These are phyloP conservation scores for Lepidium sativum DNA, from an alignment of 345 rosid genomes.

Conservation along the genomic window DNA sequence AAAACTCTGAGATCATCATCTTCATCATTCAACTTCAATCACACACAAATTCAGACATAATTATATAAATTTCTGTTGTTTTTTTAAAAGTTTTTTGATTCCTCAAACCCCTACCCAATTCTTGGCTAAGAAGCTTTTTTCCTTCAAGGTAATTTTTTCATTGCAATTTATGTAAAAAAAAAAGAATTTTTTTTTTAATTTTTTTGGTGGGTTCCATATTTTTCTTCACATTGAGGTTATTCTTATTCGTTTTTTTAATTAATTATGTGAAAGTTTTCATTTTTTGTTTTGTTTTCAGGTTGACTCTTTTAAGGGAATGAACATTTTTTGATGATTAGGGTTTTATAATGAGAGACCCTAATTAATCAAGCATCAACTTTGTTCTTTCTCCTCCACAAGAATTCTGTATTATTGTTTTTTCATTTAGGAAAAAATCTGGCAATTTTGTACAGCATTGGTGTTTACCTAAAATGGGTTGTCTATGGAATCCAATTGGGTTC, in stretches of 20 bases:
- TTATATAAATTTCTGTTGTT: neutral
- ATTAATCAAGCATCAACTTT: slow-evolving; percentile 27
- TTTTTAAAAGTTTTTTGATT: slow-evolving; percentile 15
- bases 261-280: neutral
- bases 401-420: slow-evolving; percentile 9
- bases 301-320: slow-evolving; percentile 18
- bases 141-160: slow-evolving; percentile 13
- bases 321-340: slow-evolving; percentile 25
- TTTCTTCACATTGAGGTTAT: slow-evolving; percentile 36
- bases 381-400: slow-evolving; percentile 28
- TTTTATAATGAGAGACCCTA: slow-evolving; percentile 57
- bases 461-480: slow-evolving; percentile 54
- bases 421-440: slow-evolving; percentile 46
- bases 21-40: neutral
- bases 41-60: no score
- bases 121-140: slow-evolving; percentile 5
- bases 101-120: slow-evolving; percentile 26
- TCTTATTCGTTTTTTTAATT: neutral
- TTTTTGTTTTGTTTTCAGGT: slow-evolving; percentile 15
- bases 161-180: neutral
- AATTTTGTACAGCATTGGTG: slow-evolving; percentile 40
- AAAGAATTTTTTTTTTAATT: no score
- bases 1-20: slow-evolving; percentile 79
- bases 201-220: slow-evolving; percentile 18
- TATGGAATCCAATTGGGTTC: slow-evolving; percentile 64